Evolutionary conservation across 1,284 basidiomycete genomes (phyloP).

Genomic region (Peniophora sp.): DNA sequence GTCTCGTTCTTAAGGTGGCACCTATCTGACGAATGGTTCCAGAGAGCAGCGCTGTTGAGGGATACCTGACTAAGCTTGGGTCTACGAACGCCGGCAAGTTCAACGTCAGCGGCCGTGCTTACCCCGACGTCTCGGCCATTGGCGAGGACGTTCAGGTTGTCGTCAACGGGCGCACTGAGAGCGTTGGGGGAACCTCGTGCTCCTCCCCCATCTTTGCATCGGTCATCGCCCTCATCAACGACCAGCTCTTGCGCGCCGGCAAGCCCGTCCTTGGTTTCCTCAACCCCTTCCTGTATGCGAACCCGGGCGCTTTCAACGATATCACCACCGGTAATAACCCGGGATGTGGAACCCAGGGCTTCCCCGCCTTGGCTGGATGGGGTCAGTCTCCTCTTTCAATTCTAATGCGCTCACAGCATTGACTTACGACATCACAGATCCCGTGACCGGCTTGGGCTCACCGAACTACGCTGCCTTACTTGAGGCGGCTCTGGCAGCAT

Average conservation of each 20-base stretch:
- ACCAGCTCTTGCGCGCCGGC: constrained; percentile 42
- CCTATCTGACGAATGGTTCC: neutral
- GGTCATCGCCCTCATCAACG: constrained; percentile 50
- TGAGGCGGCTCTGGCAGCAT: neutral
- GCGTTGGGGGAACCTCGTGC: constrained; percentile 51
- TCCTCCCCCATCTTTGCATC: constrained; percentile 54
- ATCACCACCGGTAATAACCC: constrained; percentile 2
- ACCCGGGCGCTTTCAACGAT: neutral
- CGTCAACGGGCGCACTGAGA: constrained; percentile 33
- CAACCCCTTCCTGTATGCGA: constrained; percentile 38
- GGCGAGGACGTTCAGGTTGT: constrained; percentile 52
- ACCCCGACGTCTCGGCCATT: constrained; percentile 46
- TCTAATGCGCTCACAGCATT: too few relatives aligned
- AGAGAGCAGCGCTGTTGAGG: constrained; percentile 23
- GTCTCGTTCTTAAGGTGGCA: constrained; percentile 37
- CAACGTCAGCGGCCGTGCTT: constrained; percentile 18
- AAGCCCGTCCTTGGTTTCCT: constrained; percentile 49
- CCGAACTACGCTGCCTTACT: constrained; percentile 2
- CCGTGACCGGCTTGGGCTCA: constrained; percentile 6
- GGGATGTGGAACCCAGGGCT: neutral
- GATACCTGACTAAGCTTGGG: constrained; percentile 22
- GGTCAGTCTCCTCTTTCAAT: neutral
- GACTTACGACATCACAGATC: neutral
- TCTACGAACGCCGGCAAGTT: constrained; percentile 18
- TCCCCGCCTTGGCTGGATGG: neutral